These are phyloP conservation scores for Thalassia testudinum DNA, from an alignment of 116 monocot genomes.

Conservation along the genomic window DNA sequence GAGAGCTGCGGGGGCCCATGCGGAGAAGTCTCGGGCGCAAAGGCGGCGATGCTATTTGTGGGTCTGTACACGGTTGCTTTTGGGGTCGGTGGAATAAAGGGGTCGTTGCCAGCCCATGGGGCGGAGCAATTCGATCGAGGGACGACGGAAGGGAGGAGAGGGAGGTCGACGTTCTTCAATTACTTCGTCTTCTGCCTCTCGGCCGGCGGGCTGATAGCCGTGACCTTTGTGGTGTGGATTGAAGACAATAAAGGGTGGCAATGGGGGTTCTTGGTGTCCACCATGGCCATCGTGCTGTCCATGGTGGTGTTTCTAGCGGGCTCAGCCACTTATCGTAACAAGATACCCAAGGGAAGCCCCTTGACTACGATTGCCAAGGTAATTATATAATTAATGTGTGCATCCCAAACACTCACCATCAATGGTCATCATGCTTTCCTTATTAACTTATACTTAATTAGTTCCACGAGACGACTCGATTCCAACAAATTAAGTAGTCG, in stretches of 20 bases:
- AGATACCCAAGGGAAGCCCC: constrained; percentile 56
- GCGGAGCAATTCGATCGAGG: constrained; percentile 74
- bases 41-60: constrained; percentile 50
- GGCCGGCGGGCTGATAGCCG: constrained; percentile 52
- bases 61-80: constrained; percentile 71
- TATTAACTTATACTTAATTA: background rate
- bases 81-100: constrained; percentile 84
- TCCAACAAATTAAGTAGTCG: too few relatives aligned
- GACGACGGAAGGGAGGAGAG: constrained; percentile 27
- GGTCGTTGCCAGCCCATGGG: constrained; percentile 63
- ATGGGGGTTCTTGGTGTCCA: constrained; percentile 71
- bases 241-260: constrained; percentile 89
- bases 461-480: too few relatives aligned
- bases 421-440: background rate
- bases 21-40: constrained; percentile 19
- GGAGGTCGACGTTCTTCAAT: constrained; percentile 83
- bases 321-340: constrained; percentile 31
- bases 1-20: background rate
- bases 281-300: constrained; percentile 46
- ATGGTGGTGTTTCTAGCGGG: constrained; percentile 56
- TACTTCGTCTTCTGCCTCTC: constrained; percentile 86
- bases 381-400: too few relatives aligned
- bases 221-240: constrained; percentile 76
- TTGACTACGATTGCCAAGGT: constrained; percentile 68
- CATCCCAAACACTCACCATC: too few relatives aligned